phyloP scores from a whole-genome alignment of 768 basidiomycete species.

The Kwoniella dejecticola region DNA sequence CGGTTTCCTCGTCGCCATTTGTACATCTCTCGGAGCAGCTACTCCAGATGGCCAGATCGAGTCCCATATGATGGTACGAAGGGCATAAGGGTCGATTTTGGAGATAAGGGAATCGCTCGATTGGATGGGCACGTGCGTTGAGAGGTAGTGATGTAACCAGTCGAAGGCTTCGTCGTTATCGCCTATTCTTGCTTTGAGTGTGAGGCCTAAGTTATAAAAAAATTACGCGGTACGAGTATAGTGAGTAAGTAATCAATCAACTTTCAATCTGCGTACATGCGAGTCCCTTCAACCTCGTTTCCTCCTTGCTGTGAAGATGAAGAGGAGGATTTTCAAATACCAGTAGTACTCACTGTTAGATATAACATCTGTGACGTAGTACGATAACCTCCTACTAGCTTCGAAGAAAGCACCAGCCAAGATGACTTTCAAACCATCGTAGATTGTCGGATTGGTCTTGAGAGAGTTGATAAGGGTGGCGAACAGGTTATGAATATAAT shows the following conservation, averaged over 20 bases:
- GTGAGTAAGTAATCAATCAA: not conserved
- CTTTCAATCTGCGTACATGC: too few species aligned
- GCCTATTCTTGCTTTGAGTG: not conserved
- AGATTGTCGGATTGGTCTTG: not conserved
- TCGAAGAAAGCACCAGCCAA: constrained; percentile 10
- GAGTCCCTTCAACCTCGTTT: too few species aligned
- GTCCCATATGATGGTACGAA: not conserved
- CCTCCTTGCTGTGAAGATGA: too few species aligned
- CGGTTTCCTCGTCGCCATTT: not conserved
- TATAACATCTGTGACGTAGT: not conserved
- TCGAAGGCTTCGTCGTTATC: constrained; percentile 14
- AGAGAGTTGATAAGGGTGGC: not conserved
- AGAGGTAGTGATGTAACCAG: constrained; percentile 18
- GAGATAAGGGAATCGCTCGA: not conserved
- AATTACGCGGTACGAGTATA: not conserved
- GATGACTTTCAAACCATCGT: constrained; percentile 6
- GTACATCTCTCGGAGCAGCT: constrained; percentile 1
- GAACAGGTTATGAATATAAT: not conserved
- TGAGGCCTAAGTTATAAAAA: constrained; percentile 4
- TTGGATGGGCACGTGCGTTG: constrained; percentile 1
- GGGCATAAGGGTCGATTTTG: not conserved
- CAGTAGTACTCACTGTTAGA: constrained; percentile 1
- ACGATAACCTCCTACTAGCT: not conserved
- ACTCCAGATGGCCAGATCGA: constrained; percentile 5
- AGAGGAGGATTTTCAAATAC: too few species aligned